These are phyloP conservation scores for Chrysochromulina parva DNA, from an alignment of 78 protist species.

Conservation along the genomic window DNA sequence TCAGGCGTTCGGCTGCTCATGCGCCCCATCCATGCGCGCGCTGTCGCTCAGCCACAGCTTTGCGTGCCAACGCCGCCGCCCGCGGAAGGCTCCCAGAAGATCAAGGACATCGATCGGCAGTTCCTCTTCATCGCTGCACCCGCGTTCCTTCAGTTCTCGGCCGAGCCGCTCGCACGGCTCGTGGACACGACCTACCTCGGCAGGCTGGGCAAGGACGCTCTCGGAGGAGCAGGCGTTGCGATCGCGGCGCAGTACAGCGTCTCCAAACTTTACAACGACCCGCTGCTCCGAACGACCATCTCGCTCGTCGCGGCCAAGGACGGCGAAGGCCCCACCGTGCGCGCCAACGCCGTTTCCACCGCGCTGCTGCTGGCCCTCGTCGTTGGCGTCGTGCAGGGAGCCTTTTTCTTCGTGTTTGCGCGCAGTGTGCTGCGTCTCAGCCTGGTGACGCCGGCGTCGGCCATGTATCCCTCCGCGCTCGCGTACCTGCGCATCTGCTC, in stretches of 20 bases:
- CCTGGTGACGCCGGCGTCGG: not conserved
- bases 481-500: conserved; percentile 7
- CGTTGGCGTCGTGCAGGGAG: conserved; percentile 3
- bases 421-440: not conserved
- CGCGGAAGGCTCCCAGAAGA: no score
- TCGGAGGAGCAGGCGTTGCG: conserved; percentile 24
- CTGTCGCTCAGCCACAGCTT: no score
- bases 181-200: conserved; percentile 36
- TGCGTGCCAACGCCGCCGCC: no score
- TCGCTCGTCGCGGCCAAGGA: conserved; percentile 14
- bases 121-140: not conserved
- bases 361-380: conserved; percentile 11
- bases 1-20: no score
- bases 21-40: no score
- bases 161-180: conserved; percentile 35
- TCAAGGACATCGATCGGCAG: not conserved
- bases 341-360: not conserved
- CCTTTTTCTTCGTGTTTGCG: not conserved
- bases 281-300: conserved; percentile 31
- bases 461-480: not conserved
- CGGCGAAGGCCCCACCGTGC: not conserved
- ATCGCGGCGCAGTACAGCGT: conserved; percentile 9
- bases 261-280: conserved; percentile 29
- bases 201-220: not conserved
- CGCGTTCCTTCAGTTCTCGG: conserved; percentile 19